Evolutionary conservation across 257 asterid genomes (phyloP), one percentile per base, ranked within the genome.

Genomic region (Fraxinus quadrangulata): DNA sequence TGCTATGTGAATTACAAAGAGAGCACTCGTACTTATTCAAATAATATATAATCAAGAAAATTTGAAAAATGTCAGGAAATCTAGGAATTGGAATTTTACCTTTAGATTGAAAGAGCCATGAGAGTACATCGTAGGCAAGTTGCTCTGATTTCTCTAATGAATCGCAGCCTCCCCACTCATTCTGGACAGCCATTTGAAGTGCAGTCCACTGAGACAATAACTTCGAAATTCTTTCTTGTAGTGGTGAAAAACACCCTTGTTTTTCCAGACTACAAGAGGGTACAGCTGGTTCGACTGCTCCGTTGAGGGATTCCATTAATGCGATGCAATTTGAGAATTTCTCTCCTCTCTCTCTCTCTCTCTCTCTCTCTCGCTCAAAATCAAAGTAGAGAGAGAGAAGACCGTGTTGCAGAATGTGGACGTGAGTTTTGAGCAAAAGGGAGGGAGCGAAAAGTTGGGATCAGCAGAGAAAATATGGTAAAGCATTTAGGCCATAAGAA

Each of bases 161-260:
- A 83, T 86, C 89, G 26, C 24, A 76, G 28, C 92, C 90, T 6
- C 90, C 92, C 90, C 92, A 86, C 24, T 86, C 54, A 63, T 88
- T 86, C 13, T 78, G 74, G 12, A 88, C 80, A 12, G 90, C 92
- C 87, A 84, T 79, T 80, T 84, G 87, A 26, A 88, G 86, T 75
- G 86, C 92, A 12, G 24, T 65, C 92, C 92, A 88, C 73, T 49
- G 61, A 63, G 81, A 86, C 70, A 88, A 68, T 10, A 81, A 51
- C 76, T 61, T 40, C n/a, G 85, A 77, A 24, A 88, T 77, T 83
- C 85, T 77, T 81, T 79, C 83, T 19, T 56, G 73, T 3, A 80
- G 68, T 56, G 71, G 73, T 37, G 79, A 42, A 19, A 65, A 30
- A 72, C 71, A 28, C 3, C 42, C 37, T 68, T 33, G 26, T 54